Evolutionary conservation across 1,284 basidiomycete species (phyloP), one percentile per base, ranked within the genome.

Genomic region (Cryptococcus wingfieldii): DNA sequence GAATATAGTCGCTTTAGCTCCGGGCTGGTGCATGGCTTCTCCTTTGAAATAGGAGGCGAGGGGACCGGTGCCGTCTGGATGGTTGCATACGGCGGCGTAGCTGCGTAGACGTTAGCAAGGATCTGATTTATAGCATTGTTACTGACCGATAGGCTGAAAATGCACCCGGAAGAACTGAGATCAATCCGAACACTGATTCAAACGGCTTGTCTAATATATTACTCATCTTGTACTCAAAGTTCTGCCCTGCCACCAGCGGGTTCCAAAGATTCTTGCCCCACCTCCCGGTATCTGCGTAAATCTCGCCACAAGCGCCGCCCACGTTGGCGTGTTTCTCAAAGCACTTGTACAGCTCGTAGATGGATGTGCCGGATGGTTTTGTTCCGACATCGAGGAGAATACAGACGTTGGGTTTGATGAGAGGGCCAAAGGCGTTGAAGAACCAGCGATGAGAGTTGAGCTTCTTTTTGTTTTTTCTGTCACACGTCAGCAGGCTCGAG

Each of bases 391-490:
- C 92, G 54, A 95, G 83, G 42, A 93, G 82, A 54, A 91, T 75
- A 64, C 90, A 93, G 58, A 92, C 86, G 64, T 90, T 88, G 27
- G 89, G 89, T 50, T 87, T 86, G 72, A 94, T 82, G 52, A 95
- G 81, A 27, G 90, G 87, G 14, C 90, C 90, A 63, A 97, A 90
- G 0, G 90, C 93, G 70, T 97, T 96, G 83, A 97, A 97, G 78
- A 97, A 92, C 94, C 94, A 97, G 44, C 94, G 84, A 69, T 93
- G 90, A 69, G 85, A 88, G 79, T 93, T 93, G 60, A 93, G 78
- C 71, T 94, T 94, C 82, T 93, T 94, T 84, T 92, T 90, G 81
- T 95, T 96, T 78, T 91, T 87, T 73, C 61, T 94, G 43, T 41
- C 19, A 42, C n/a, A 10, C n/a, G 28, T 56, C 49, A 51, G 49